Base-by-base conservation (phyloP, 768 basidiomycete genomes). In the Phallus indusiatus region DNA sequence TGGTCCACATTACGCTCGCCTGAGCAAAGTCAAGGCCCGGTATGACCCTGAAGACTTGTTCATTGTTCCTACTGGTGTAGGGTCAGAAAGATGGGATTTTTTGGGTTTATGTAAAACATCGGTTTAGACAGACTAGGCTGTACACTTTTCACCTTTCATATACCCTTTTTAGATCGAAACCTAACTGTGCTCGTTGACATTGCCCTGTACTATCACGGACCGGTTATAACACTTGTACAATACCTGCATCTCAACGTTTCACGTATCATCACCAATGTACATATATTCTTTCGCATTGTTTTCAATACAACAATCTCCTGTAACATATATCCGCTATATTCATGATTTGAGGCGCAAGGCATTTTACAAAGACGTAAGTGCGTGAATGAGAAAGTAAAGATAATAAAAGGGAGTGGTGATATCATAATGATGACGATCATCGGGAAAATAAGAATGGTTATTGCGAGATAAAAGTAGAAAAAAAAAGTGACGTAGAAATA, bases 11-110 rank as follows among this genome's bases (percentile, higher is more conserved):
- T 74, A 73, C 49, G 60, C 54, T 14, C 67, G 61, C 51, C 61
- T 74, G n/a, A 68, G 67, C 47, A 22, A 2, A 11, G 68, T 73
- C 53, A 74, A 72, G 61, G 50, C 52, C 6, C 59, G 55, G 35
- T 73, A 73, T 56, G 72, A 73, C 56, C 68, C 69, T n/a, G 56
- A 55, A 1, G 72, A 71, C 48, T 59, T 72, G 17, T 74, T 72
- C 55, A 71, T 74, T 52, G 71, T 70, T 18, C 53, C 18, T 34
- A 56, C 63, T 6, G 71, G 71, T 3, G 70, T 72, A n/a, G 70
- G 68, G 5, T 69, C 69, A 37, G 71, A 72, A 60, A n/a, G 64
- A 53, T 72, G 71, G 72, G 68, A 72, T 14, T 1, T 5, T 21
- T 36, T 33, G 21, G 55, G 55, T 18, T 17, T 56, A 20, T 56